Evolutionary conservation across 495 filamentous ascomycete genomes (phyloP).

Genomic region (Hamigera avellanea): DNA sequence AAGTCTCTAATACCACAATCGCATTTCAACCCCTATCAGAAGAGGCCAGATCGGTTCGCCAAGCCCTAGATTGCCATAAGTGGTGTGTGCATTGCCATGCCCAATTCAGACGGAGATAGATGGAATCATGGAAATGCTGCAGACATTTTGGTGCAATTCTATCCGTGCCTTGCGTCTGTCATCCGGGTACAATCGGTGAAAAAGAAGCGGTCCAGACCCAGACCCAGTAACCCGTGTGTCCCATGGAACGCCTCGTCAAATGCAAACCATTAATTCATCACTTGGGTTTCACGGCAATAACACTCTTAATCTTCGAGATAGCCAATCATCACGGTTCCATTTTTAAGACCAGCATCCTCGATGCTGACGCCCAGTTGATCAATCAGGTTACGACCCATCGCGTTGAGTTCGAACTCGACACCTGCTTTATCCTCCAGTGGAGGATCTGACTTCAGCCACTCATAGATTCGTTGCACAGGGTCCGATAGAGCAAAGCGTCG

Average conservation of each 20-base stretch:
- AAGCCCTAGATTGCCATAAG: too few species aligned
- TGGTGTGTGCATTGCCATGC: too few species aligned
- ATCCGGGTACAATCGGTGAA: slow-evolving; percentile 6
- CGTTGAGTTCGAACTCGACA: slow-evolving; percentile 72
- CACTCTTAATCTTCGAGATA: slow-evolving; percentile 52
- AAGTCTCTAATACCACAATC: too few species aligned
- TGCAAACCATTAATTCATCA: background rate
- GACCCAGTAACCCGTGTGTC: background rate
- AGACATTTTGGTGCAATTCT: too few species aligned
- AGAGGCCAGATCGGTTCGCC: too few species aligned
- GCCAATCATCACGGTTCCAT: slow-evolving; percentile 87
- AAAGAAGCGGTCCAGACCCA: slow-evolving; percentile 2
- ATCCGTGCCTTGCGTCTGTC: too few species aligned
- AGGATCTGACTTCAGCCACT: slow-evolving; percentile 85
- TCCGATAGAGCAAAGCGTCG: slow-evolving; percentile 75
- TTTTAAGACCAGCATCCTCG: slow-evolving; percentile 74
- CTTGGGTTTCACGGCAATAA: background rate
- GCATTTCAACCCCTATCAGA: too few species aligned
- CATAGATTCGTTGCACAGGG: slow-evolving; percentile 70
- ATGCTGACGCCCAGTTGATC: slow-evolving; percentile 61
- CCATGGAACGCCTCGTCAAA: background rate
- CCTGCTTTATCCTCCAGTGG: slow-evolving; percentile 63
- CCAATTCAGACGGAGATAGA: too few species aligned
- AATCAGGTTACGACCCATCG: slow-evolving; percentile 71
- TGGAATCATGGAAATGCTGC: too few species aligned